These are phyloP conservation scores for Trichophyton mentagrophytes DNA, from an alignment of 2,329 filamentous ascomycete species.

Conservation along the genomic window DNA sequence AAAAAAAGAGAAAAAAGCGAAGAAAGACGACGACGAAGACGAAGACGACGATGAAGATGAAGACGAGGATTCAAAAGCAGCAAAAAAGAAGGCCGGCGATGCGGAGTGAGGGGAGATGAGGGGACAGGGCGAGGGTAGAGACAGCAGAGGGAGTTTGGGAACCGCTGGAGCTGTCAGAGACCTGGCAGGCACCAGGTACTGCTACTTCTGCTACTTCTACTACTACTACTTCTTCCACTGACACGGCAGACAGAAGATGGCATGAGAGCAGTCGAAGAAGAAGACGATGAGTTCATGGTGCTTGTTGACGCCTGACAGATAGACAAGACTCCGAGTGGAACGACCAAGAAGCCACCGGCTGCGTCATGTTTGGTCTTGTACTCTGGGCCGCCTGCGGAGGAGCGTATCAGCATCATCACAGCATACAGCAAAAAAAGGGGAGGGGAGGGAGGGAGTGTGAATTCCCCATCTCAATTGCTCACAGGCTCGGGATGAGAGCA, in stretches of 20 bases:
- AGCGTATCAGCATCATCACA: neutral
- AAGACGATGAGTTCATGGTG: neutral
- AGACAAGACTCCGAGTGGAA: neutral
- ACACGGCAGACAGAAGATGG: neutral
- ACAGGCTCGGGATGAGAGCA: neutral
- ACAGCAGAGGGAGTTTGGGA: neutral
- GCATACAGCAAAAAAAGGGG: neutral
- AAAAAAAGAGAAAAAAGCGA: slow-evolving; percentile 6
- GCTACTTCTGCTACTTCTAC: no score
- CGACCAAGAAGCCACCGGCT: neutral
- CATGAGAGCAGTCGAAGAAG: no score
- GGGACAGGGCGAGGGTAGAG: neutral
- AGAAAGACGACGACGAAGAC: neutral
- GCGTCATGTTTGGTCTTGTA: neutral
- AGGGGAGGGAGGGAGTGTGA: neutral
- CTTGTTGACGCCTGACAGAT: neutral
- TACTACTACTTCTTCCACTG: no score
- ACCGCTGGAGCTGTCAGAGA: neutral
- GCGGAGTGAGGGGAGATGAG: neutral
- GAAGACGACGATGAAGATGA: neutral
- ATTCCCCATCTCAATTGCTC: neutral
- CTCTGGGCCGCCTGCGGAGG: neutral
- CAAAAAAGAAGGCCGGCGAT: neutral
- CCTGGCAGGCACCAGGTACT: neutral
- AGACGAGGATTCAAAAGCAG: neutral